Evolutionary conservation across 768 basidiomycete species (phyloP).

Genomic region (Naganishia vaughanmartiniae): DNA sequence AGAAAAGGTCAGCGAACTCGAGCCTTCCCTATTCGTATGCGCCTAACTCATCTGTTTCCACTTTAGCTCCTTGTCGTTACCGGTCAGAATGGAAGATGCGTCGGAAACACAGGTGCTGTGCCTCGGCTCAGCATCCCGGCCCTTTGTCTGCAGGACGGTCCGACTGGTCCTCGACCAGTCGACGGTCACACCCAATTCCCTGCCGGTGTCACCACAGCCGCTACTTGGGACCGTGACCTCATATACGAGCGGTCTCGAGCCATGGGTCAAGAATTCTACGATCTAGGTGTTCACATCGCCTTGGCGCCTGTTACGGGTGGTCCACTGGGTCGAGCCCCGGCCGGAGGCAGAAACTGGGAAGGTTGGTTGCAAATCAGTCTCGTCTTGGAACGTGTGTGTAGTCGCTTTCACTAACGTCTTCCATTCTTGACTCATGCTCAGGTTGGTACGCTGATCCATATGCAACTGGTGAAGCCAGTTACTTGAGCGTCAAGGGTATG

Average conservation of each 20-base stretch:
- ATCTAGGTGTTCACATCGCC: conserved; percentile 55
- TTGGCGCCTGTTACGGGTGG: conserved; percentile 43
- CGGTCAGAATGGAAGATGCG: conserved; percentile 49
- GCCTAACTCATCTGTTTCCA: not conserved
- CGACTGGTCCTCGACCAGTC: conserved; percentile 46
- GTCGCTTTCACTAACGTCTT: no score
- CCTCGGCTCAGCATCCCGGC: conserved; percentile 42
- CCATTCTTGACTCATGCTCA: no score
- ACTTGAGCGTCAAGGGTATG: conserved; percentile 30
- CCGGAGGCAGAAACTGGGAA: conserved; percentile 49
- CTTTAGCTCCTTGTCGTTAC: not conserved
- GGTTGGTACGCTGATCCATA: conserved; percentile 26
- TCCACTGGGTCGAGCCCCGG: conserved; percentile 42
- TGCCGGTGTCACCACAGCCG: conserved; percentile 45
- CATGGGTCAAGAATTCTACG: conserved; percentile 78
- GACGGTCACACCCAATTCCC: conserved; percentile 49
- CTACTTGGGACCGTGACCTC: conserved; percentile 66
- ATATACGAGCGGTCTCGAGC: conserved; percentile 72
- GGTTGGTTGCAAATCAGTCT: conserved; percentile 31
- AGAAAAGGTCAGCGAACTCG: conserved; percentile 41
- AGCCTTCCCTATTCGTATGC: not conserved
- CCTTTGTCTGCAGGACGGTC: conserved; percentile 26
- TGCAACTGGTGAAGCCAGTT: conserved; percentile 36
- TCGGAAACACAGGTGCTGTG: conserved; percentile 45
- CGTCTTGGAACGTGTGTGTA: no score